Conservation (phyloP, 208 protist genomes). For the Trypanosoma lewisi region DNA sequence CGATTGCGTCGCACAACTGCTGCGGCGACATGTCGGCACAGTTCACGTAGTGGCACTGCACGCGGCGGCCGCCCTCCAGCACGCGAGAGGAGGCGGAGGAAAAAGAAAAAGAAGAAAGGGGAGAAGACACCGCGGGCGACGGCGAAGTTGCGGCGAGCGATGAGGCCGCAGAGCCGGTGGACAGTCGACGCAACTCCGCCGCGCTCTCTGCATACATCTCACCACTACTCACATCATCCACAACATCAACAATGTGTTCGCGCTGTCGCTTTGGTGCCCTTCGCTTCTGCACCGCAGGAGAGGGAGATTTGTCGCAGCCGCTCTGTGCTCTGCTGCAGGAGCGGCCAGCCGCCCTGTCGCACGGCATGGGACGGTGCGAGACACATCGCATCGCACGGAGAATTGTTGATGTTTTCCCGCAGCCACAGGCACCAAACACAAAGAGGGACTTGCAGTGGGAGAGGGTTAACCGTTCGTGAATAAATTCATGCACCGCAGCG, state of each 20-base stretch:
- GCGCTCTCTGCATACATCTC: too few relatives aligned
- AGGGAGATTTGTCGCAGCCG: not conserved
- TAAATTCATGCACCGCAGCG: constrained; percentile 47
- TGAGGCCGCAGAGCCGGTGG: not conserved
- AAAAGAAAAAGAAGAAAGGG: not conserved
- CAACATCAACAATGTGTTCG: not conserved
- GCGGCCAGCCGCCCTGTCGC: constrained; percentile 29
- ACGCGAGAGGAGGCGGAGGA: not conserved
- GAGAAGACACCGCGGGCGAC: not conserved
- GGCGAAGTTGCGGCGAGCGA: not conserved
- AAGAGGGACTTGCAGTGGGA: constrained; percentile 53
- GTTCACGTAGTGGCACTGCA: constrained; percentile 81
- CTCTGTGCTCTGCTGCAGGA: not conserved
- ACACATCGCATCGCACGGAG: constrained; percentile 67
- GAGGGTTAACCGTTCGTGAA: constrained; percentile 37
- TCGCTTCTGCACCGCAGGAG: not conserved
- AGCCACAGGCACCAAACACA: constrained; percentile 83
- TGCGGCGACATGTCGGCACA: constrained; percentile 62
- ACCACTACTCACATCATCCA: not conserved
- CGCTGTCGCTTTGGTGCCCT: not conserved
- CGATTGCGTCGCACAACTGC: constrained; percentile 45
- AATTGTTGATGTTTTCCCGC: constrained; percentile 80
- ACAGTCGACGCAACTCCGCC: too few relatives aligned
- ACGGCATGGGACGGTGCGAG: constrained; percentile 47
- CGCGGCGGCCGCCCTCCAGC: constrained; percentile 13